A percentile compares a stretch with the other conserved stretches of the same genome.
Evolutionary conservation across 371 early-diverging fungal genomes (phyloP).

Genomic region (Apophysomyces elegans): DNA sequence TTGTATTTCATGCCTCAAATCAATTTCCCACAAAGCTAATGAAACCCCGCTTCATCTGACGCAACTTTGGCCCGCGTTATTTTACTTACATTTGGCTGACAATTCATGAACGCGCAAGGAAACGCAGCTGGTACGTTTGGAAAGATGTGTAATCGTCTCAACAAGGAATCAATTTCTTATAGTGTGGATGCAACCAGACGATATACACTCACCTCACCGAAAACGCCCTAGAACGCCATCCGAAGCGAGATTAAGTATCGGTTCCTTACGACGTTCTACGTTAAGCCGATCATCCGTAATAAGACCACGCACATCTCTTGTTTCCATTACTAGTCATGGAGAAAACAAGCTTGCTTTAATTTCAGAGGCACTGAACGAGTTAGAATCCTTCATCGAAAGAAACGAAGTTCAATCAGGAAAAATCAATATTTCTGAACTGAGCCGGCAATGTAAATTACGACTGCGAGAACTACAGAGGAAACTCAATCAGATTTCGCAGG

Average conservation of each 20-base stretch:
- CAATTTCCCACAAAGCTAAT: not conserved
- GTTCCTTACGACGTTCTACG: conserved; percentile 5
- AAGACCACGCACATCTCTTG: not conserved
- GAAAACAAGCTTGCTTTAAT: not conserved
- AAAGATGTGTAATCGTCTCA: not conserved
- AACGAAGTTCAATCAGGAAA: not conserved
- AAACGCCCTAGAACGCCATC: conserved; percentile 3
- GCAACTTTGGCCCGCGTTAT: not conserved
- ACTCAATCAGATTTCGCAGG: not conserved
- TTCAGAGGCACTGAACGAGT: not conserved
- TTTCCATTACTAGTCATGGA: not conserved
- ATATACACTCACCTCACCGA: not conserved
- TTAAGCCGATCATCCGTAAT: not conserved
- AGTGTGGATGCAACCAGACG: conserved; percentile 7
- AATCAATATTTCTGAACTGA: not conserved
- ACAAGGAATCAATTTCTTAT: not conserved
- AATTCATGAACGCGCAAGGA: conserved; percentile 2
- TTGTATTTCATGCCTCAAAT: not conserved
- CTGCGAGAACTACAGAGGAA: not conserved
- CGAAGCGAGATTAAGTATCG: not conserved
- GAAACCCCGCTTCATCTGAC: conserved; percentile 1
- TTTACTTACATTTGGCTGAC: not conserved
- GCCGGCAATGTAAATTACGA: conserved; percentile 5
- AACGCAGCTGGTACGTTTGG: not conserved
- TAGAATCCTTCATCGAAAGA: not conserved